Conservation (phyloP, 179 eudicot species). For the Carnegiea gigantea region DNA sequence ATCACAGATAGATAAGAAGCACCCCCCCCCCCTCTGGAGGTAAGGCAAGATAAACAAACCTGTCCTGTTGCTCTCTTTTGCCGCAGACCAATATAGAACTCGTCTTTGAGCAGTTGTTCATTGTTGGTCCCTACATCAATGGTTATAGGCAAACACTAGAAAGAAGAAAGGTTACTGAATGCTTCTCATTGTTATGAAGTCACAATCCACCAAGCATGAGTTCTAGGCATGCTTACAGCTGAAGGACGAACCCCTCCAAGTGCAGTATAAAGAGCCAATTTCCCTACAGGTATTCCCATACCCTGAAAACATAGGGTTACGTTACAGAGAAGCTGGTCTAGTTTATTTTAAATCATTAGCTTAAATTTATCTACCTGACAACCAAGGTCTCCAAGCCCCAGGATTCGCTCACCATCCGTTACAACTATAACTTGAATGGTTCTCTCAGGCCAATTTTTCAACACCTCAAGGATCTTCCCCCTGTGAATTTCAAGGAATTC, state of each 20-base stretch:
- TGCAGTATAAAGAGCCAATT: slow-evolving; percentile 75
- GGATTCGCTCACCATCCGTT: slow-evolving; percentile 90
- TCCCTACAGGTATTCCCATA: slow-evolving; percentile 94
- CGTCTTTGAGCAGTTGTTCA: slow-evolving; percentile 67
- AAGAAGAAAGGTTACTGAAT: slow-evolving; percentile 12
- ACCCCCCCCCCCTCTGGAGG: background rate
- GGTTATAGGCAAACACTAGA: slow-evolving; percentile 81
- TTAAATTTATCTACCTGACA: slow-evolving; percentile 61
- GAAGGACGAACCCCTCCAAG: slow-evolving; percentile 95
- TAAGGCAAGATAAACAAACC: slow-evolving; percentile 32
- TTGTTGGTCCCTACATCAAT: slow-evolving; percentile 88
- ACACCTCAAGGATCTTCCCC: slow-evolving; percentile 84
- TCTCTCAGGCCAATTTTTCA: slow-evolving; percentile 92
- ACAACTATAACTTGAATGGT: slow-evolving; percentile 90
- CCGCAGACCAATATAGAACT: slow-evolving; percentile 78
- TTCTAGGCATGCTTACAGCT: slow-evolving; percentile 44
- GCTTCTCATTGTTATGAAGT: background rate
- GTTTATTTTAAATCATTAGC: background rate
- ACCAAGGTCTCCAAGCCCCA: slow-evolving; percentile 98
- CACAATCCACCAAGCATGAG: background rate
- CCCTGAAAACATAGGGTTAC: slow-evolving; percentile 43
- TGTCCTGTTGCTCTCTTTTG: slow-evolving; percentile 80
- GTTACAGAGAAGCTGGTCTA: background rate
- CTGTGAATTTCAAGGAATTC: slow-evolving; percentile 32
- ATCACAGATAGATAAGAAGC: background rate